Evolutionary conservation across 2,329 filamentous ascomycete genomes (phyloP), one percentile per base, ranked within the genome.

Genomic region (Trichoderma gracile): DNA sequence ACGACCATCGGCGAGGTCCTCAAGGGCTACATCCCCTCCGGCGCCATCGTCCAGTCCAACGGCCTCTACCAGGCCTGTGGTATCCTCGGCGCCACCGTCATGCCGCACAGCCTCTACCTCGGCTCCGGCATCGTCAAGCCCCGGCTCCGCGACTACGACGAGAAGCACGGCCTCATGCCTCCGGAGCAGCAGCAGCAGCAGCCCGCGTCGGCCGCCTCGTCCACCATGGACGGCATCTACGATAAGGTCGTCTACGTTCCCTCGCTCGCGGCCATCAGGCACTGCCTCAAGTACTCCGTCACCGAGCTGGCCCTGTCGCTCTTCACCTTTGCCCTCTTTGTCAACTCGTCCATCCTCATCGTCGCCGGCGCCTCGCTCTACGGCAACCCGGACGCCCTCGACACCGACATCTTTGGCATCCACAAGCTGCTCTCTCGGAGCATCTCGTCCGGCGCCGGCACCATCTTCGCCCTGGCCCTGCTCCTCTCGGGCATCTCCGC

Each of bases 331-430:
- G 91, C 91, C 0, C 82, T 95, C 3, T 95, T 95, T 71, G 89
- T 94, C 71, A 95, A 95, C 78, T 90, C 86, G 61, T 84, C 91
- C 42, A 94, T 95, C 71, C 82, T 95, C 15, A 92, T 95, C 69
- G 88, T 93, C 14, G 89, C 93, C 0, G 93, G 92, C 25, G 87
- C 91, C 0, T 89, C 90, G 0, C 83, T 96, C 0, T 93, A 89
- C 73, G 76, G 83, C 3, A 84, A 84, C 46, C 73, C 82, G 0
- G 82, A 84, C 3, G 89, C 90, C 1, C 78, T 82, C 7, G 80
- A 86, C 50, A 91, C 91, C 1, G 89, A 95, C 72, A 88, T 97
- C 46, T 97, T 96, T 72, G 87, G 86, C 42, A 96, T 97, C 70
- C 89, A 97, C 77, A 76, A 82, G 43, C 80, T 97, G 3, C 84